phyloP scores from a whole-genome alignment of 176 grass and related monocot genomes.

The Hordeum marinum region DNA sequence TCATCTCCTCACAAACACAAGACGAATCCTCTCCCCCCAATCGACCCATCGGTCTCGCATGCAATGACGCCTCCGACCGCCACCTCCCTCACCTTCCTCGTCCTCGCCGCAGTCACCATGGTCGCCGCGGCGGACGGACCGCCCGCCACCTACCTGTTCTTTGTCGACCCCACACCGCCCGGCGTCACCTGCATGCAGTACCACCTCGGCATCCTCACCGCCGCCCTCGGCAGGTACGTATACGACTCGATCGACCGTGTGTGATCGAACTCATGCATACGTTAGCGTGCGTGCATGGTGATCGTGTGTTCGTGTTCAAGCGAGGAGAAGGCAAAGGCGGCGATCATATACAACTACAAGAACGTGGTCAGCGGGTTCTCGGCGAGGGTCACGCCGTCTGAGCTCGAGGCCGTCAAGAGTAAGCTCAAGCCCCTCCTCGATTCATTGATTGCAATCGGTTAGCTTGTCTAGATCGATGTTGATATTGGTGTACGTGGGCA shows the following conservation, averaged over 20 bases:
- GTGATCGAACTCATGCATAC: no score
- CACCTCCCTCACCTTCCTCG: neutral
- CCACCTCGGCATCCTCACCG: constrained; percentile 46
- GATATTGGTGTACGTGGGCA: neutral
- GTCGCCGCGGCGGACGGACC: neutral
- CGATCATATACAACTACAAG: constrained; percentile 70
- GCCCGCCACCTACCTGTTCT: constrained; percentile 25
- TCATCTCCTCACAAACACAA: neutral
- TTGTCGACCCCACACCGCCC: constrained; percentile 15
- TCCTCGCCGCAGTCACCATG: neutral
- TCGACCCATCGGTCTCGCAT: neutral
- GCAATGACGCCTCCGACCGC: neutral
- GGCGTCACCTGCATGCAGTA: constrained; percentile 17
- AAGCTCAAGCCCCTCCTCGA: neutral
- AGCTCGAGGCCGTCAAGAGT: constrained; percentile 68
- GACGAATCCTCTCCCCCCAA: neutral
- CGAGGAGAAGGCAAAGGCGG: constrained; percentile 56
- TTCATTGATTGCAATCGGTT: neutral
- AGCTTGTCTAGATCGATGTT: neutral
- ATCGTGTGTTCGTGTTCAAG: neutral
- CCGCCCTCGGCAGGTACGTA: constrained; percentile 32
- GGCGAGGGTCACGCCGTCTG: constrained; percentile 62
- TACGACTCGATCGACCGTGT: neutral
- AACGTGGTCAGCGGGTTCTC: constrained; percentile 74
- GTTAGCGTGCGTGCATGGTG: no score